Conservation (phyloP, 805 yeast genomes). For the Sugiyamaella chiloensis region DNA sequence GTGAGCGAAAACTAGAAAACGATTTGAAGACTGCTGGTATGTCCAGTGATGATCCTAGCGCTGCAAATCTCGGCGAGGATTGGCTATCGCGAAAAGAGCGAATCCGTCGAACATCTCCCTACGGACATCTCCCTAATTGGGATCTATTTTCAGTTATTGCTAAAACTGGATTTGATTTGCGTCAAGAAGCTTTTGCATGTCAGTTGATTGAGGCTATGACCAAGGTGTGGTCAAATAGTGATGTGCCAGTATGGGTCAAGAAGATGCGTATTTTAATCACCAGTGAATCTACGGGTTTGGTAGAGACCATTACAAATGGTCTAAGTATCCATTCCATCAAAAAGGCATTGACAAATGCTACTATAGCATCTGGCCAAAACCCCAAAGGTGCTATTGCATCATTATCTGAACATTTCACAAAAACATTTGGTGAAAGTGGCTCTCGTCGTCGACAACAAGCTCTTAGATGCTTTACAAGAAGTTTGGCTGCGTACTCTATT, state of each 20-base stretch:
- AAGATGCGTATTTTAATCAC: slow-evolving; percentile 90
- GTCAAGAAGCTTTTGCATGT: slow-evolving; percentile 97
- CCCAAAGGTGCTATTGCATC: slow-evolving; percentile 69
- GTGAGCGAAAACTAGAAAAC: slow-evolving; percentile 87
- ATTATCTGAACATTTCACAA: slow-evolving; percentile 71
- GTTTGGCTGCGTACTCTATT: slow-evolving; percentile 91
- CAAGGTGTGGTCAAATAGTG: slow-evolving; percentile 70
- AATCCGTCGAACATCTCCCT: slow-evolving; percentile 72
- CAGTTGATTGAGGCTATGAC: slow-evolving; percentile 87
- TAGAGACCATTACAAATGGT: slow-evolving; percentile 94
- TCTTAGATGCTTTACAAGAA: slow-evolving; percentile 77
- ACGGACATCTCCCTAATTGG: slow-evolving; percentile 89
- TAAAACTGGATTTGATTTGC: slow-evolving; percentile 91
- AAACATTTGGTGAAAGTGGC: slow-evolving; percentile 61
- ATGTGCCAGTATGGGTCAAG: slow-evolving; percentile 84
- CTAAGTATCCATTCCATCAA: slow-evolving; percentile 91
- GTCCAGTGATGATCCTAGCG: slow-evolving; percentile 38
- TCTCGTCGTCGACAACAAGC: slow-evolving; percentile 58
- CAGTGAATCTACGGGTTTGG: slow-evolving; percentile 85
- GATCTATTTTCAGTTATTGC: slow-evolving; percentile 93
- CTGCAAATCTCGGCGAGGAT: slow-evolving; percentile 81
- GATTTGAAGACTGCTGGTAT: slow-evolving; percentile 85
- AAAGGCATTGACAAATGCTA: slow-evolving; percentile 78
- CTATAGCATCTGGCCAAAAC: slow-evolving; percentile 63
- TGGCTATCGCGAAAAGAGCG: slow-evolving; percentile 82